phyloP scores from a whole-genome alignment of 352 stramenopile species.

The Globisporangium mamillatum region DNA sequence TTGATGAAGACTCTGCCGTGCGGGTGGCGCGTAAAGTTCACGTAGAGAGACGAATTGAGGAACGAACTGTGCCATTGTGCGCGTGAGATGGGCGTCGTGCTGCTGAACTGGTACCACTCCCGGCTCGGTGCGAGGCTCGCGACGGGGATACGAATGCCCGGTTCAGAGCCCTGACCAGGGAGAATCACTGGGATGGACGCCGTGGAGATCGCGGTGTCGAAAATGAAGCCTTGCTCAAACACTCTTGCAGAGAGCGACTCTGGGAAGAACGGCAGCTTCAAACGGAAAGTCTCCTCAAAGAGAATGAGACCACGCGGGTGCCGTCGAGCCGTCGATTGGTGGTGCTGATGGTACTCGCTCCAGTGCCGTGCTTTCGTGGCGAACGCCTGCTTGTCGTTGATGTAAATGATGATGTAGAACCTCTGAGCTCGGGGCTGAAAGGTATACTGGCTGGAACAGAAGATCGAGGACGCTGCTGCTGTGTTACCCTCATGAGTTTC shows the following conservation, averaged over 20 bases:
- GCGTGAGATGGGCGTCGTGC: slow-evolving; percentile 34
- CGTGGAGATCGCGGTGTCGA: slow-evolving; percentile 46
- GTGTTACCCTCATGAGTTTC: neutral
- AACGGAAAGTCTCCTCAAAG: slow-evolving; percentile 44
- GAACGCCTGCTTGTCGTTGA: slow-evolving; percentile 44
- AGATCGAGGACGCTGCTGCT: neutral
- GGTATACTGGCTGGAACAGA: neutral
- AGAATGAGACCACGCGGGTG: slow-evolving; percentile 29
- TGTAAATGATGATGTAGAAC: slow-evolving; percentile 37
- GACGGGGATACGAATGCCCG: slow-evolving; percentile 20
- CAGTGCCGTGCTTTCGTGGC: slow-evolving; percentile 25
- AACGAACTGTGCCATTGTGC: slow-evolving; percentile 56
- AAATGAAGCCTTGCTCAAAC: slow-evolving; percentile 38
- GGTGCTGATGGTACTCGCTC: neutral
- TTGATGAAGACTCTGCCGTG: slow-evolving; percentile 49
- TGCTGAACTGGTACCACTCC: slow-evolving; percentile 83
- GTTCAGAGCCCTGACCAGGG: slow-evolving; percentile 29
- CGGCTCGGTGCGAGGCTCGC: slow-evolving; percentile 45
- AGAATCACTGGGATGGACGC: slow-evolving; percentile 46
- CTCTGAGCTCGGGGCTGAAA: neutral
- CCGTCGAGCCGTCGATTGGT: neutral
- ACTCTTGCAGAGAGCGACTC: slow-evolving; percentile 42
- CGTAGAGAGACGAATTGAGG: slow-evolving; percentile 45
- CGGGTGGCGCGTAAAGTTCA: slow-evolving; percentile 33
- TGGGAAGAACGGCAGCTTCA: slow-evolving; percentile 52